Percentiles rank a stretch among this genome's conserved stretches.
Evolutionary conservation across 345 rosid species (phyloP).

Genomic region (Salix purpurea): DNA sequence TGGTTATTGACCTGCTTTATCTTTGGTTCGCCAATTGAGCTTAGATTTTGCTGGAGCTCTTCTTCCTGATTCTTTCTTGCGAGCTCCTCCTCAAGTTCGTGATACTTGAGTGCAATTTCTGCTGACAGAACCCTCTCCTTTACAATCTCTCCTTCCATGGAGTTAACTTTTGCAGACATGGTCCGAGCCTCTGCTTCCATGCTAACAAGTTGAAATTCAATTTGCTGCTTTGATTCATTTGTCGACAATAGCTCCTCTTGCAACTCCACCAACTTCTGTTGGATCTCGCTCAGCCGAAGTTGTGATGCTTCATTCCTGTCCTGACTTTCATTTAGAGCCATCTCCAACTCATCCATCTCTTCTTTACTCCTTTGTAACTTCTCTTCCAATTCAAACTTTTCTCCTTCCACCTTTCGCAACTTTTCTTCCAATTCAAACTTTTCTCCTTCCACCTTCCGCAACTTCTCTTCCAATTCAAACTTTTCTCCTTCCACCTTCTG

Average conservation of each 20-base stretch:
- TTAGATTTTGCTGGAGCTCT: conserved; percentile 38
- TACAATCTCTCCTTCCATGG: conserved; percentile 52
- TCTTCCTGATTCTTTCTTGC: conserved; percentile 41
- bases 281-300: conserved; percentile 47
- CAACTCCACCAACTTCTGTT: conserved; percentile 45
- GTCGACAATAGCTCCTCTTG: conserved; percentile 39
- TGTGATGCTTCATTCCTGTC: conserved; percentile 28
- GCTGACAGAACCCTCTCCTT: conserved; percentile 50
- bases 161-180: conserved; percentile 44
- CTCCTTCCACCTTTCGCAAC: conserved; percentile 18
- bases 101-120: conserved; percentile 50
- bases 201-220: conserved; percentile 51
- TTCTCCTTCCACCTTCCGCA: conserved; percentile 21
- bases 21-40: conserved; percentile 46
- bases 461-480: not conserved
- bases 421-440: conserved; percentile 9
- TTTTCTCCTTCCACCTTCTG: conserved; percentile 27
- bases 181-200: conserved; percentile 48
- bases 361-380: conserved; percentile 34
- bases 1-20: conserved; percentile 58
- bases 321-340: conserved; percentile 42
- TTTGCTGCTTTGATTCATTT: conserved; percentile 42
- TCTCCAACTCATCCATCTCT: conserved; percentile 52
- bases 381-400: conserved; percentile 42
- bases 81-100: conserved; percentile 65